These are phyloP conservation scores for Macadamia tetraphylla DNA, from an alignment of 164 flowering plant genomes.

Conservation along the genomic window DNA sequence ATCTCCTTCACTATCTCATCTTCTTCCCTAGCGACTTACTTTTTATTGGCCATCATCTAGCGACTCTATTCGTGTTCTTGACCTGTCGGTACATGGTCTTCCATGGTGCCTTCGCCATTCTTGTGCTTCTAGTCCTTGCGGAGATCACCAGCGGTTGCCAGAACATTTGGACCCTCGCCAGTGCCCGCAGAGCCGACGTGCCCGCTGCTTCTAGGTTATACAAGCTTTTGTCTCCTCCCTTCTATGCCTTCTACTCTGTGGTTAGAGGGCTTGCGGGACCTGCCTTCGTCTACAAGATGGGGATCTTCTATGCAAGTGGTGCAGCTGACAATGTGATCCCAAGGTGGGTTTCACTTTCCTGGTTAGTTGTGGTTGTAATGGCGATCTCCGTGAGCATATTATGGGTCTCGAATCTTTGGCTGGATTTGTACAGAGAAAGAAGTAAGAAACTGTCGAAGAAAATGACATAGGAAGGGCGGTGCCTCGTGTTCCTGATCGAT, in stretches of 20 bases:
- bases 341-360: conserved; percentile 66
- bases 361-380: conserved; percentile 53
- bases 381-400: conserved; percentile 65
- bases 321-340: conserved; percentile 53
- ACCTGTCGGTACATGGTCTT: conserved; percentile 68
- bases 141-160: conserved; percentile 83
- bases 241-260: conserved; percentile 56
- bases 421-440: conserved; percentile 52
- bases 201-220: conserved; percentile 42
- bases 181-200: conserved; percentile 34
- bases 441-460: conserved; percentile 33
- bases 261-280: conserved; percentile 76
- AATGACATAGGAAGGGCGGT: conserved; percentile 12
- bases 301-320: conserved; percentile 46
- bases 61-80: conserved; percentile 71
- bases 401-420: conserved; percentile 81
- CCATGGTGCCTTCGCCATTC: conserved; percentile 62
- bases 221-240: conserved; percentile 50
- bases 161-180: conserved; percentile 85
- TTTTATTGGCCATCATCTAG: conserved; percentile 86
- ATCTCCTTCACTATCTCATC: conserved; percentile 60
- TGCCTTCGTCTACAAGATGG: conserved; percentile 56
- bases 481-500: too few relatives aligned
- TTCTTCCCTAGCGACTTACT: conserved; percentile 67
- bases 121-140: conserved; percentile 59